Evolutionary conservation across 805 yeast species (phyloP).

Genomic region (Candida ulmi): DNA sequence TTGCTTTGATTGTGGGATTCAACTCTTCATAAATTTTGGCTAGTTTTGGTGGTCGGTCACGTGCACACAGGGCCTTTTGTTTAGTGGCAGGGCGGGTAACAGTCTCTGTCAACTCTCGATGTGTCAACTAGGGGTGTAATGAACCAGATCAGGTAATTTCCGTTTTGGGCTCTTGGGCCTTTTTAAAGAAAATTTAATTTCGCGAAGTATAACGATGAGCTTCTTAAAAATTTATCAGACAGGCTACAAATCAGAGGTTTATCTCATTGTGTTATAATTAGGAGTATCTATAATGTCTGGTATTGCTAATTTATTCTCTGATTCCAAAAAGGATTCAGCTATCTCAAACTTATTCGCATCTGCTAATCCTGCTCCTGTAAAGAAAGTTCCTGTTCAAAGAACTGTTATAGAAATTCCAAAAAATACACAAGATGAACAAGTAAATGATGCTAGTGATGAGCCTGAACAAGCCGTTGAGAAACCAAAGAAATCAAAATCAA

Average conservation of each 20-base stretch:
- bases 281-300: constrained; percentile 21
- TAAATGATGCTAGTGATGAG: background rate
- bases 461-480: constrained; percentile 20
- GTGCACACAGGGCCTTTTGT: no score
- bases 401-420: constrained; percentile 24
- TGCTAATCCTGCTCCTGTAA: constrained; percentile 43
- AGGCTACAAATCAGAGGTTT: no score
- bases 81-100: no score
- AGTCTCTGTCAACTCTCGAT: background rate
- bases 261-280: no score
- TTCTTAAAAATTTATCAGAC: background rate
- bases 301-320: constrained; percentile 27
- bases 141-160: no score
- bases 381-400: constrained; percentile 28
- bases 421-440: constrained; percentile 3
- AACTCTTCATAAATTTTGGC: no score
- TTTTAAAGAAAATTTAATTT: background rate
- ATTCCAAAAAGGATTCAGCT: constrained; percentile 26
- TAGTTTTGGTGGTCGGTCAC: background rate
- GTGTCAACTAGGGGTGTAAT: background rate
- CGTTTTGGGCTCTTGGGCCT: no score
- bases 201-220: constrained; percentile 1
- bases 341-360: constrained; percentile 31
- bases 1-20: background rate
- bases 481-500: constrained; percentile 12